Percentiles rank a stretch among this genome's conserved stretches.
Evolutionary conservation across 805 yeast species (phyloP).

Genomic region (Lipomyces kockii): DNA sequence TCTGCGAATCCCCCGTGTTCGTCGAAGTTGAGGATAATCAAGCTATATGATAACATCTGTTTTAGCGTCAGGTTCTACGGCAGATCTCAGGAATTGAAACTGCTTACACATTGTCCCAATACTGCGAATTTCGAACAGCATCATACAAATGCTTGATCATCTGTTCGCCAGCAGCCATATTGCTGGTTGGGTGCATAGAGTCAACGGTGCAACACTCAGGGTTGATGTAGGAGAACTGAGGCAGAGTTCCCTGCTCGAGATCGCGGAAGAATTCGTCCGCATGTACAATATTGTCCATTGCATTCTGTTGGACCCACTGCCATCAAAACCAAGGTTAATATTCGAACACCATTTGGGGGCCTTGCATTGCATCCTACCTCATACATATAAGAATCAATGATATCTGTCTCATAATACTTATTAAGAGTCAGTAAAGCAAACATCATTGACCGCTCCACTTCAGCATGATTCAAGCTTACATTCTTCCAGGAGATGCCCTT

Average conservation of each 20-base stretch:
- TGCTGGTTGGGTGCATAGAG: constrained; percentile 15
- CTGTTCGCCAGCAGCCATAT: constrained; percentile 10
- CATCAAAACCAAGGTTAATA: neutral
- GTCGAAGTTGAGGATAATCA: constrained; percentile 9
- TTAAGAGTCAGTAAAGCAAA: neutral
- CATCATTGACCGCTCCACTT: neutral
- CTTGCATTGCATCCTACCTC: neutral
- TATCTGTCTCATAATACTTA: constrained; percentile 5
- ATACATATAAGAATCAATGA: neutral
- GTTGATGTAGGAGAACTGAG: constrained; percentile 10
- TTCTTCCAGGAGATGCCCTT: constrained; percentile 14
- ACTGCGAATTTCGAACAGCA: constrained; percentile 11
- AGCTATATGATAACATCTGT: neutral
- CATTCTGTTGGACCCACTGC: constrained; percentile 12
- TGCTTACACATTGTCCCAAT: constrained; percentile 11
- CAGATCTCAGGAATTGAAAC: neutral
- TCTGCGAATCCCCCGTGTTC: constrained; percentile 12
- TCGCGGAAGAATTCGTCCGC: constrained; percentile 10
- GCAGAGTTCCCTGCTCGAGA: constrained; percentile 10
- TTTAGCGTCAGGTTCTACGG: neutral
- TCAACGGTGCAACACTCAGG: constrained; percentile 16
- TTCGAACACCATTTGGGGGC: neutral
- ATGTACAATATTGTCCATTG: neutral
- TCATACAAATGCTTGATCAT: constrained; percentile 15
- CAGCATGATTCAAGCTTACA: neutral